A percentile compares a stretch with the other conserved stretches of the same genome.
These are phyloP conservation scores for Lepraria neglecta DNA, from an alignment of 495 filamentous ascomycete species.

Conservation along the genomic window DNA sequence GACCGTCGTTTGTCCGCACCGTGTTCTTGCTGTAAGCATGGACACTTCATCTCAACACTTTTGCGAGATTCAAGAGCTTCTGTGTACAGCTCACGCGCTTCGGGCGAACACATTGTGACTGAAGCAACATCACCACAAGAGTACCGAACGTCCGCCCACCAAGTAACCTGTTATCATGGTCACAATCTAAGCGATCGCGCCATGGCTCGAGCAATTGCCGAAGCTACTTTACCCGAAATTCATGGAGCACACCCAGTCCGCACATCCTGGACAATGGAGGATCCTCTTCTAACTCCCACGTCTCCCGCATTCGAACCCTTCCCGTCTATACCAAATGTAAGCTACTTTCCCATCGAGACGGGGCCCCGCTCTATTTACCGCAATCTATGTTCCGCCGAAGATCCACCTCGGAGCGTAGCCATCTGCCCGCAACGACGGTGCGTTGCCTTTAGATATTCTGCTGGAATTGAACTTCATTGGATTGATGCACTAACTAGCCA, in stretches of 20 bases:
- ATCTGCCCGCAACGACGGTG: constrained; percentile 63
- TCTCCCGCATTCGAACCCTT: neutral
- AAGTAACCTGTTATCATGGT: neutral
- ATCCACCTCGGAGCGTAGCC: constrained; percentile 60
- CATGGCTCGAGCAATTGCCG: constrained; percentile 3
- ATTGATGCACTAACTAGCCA: constrained; percentile 55
- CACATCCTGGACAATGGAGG: constrained; percentile 11
- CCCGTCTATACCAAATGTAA: neutral
- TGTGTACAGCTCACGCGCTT: neutral
- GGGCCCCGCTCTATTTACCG: constrained; percentile 41
- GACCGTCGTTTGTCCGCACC: constrained; percentile 52
- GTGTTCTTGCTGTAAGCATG: constrained; percentile 57
- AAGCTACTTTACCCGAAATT: constrained; percentile 10
- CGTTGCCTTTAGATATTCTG: constrained; percentile 63
- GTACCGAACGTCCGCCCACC: neutral
- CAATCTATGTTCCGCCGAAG: constrained; percentile 58
- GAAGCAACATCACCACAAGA: neutral
- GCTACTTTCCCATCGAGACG: constrained; percentile 5
- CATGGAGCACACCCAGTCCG: neutral
- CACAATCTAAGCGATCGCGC: constrained; percentile 2
- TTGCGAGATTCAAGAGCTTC: neutral
- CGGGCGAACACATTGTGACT: neutral
- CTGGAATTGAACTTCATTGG: constrained; percentile 69
- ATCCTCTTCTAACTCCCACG: neutral
- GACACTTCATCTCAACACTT: constrained; percentile 53